Evolutionary conservation across 257 asterid genomes (phyloP), one percentile per base, ranked within the genome.

Genomic region (Leptodermis oblonga): DNA sequence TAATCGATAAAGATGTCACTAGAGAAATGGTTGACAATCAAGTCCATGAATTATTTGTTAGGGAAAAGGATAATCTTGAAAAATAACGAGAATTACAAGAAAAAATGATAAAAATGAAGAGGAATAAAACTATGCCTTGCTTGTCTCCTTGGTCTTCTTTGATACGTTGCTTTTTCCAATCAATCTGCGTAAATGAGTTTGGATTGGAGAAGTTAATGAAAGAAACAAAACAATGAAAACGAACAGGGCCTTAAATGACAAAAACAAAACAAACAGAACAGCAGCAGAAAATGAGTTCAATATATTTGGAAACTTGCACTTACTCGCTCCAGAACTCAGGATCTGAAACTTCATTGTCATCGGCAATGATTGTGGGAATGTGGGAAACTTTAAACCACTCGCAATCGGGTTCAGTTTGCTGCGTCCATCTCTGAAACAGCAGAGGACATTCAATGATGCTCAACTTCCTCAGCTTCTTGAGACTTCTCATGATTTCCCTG

Each of bases 401-500:
- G 14, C 20, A 55, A 55, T 55, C 36, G 4, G 62, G 62, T 2
- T 55, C 36, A 18, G 2, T 55, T 55, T 55, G 62, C 33, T 8
- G 18, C 34, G 18, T 12, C 62, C 62, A 55, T 55, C 18, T 23
- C 20, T 28, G 13, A 17, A 48, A 18, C 26, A 28, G 18, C 11
- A 25, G 15, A 9, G 33, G 63, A 56, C 22, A 26, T 30, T 56
- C 63, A 5, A 0, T 2, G 37, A 30, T 12, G 0, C 2, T 30
- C 63, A 56, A 10, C 63, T 56, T 56, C 63, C 39, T 28, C 63
- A 56, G n/a, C 1, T 56, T 56, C n/a, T 56, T 30, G 39, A 56
- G 63, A 13, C 36, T 1, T 64, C 23, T 12, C 68, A 74, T 75
- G 46, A 37, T 65, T 36, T 49, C 59, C 18, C 5, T 68, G n/a